Conservation (phyloP, 495 filamentous ascomycete genomes). For the Hypoxylon fragiforme region DNA sequence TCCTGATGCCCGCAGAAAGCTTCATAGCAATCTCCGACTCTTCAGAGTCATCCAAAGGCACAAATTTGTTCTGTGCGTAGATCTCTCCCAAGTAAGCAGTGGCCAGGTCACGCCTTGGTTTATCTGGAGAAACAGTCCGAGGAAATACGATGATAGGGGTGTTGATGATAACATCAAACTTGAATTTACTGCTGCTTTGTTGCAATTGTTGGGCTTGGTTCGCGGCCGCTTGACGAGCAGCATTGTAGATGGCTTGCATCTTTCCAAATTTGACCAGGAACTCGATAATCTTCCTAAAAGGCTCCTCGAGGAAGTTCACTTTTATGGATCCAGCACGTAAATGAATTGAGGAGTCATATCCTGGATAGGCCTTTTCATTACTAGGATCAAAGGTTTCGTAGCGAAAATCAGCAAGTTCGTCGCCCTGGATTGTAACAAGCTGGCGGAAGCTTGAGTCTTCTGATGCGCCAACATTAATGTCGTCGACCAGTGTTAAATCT, state of each 20-base stretch:
- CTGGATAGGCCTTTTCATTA: slow-evolving; percentile 71
- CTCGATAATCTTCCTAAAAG: slow-evolving; percentile 96
- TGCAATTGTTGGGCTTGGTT: slow-evolving; percentile 92
- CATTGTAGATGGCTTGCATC: slow-evolving; percentile 99
- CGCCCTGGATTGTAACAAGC: slow-evolving; percentile 88
- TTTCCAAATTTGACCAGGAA: slow-evolving; percentile 98
- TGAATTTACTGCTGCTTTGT: slow-evolving; percentile 82
- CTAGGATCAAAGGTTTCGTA: slow-evolving; percentile 92
- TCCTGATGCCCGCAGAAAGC: slow-evolving; percentile 86
- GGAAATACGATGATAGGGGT: slow-evolving; percentile 97
- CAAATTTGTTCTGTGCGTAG: slow-evolving; percentile 91
- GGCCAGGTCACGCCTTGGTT: slow-evolving; percentile 69
- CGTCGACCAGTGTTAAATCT: slow-evolving; percentile 84
- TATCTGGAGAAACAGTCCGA: slow-evolving; percentile 63
- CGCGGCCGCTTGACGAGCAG: slow-evolving; percentile 90
- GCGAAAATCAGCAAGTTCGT: slow-evolving; percentile 95
- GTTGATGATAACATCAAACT: slow-evolving; percentile 89
- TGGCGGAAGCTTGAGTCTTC: slow-evolving; percentile 80
- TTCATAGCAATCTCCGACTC: slow-evolving; percentile 78
- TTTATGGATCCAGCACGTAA: slow-evolving; percentile 91
- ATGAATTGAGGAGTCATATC: slow-evolving; percentile 91
- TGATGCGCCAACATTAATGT: slow-evolving; percentile 88
- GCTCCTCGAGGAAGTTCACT: slow-evolving; percentile 93
- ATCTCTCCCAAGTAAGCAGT: slow-evolving; percentile 96
- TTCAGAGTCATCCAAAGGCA: slow-evolving; percentile 73